Evolutionary conservation across 2,329 filamentous ascomycete genomes (phyloP), one percentile per base, ranked within the genome.

Genomic region (Aureobasidium sp.): DNA sequence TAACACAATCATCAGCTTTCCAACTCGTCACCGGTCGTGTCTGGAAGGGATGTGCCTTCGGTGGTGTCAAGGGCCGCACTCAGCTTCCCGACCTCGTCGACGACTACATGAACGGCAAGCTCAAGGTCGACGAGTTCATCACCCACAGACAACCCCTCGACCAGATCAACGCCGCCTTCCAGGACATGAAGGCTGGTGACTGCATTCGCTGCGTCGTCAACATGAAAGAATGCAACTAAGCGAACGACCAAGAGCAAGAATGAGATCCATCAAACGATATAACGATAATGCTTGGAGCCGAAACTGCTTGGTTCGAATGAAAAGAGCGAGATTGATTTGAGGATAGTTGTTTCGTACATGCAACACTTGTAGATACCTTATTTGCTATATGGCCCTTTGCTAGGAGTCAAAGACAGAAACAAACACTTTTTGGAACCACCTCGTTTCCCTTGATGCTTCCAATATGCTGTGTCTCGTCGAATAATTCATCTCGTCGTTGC

Each of bases 61-160:
- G 94, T 67, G 94, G 94, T 69, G 92, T 99, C 82, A 99, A 97
- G 82, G 94, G 94, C 68, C 92, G 94, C 71, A 87, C 89, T 35
- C 94, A 99, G 79, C 84, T 99, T 66, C 88, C 89, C 50, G 86
- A 82, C 62, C 85, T 99, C 42, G 91, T 99, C 25, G 79, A 85
- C 67, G 93, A 97, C 76, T 99, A 99, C 78, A 81, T 95, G 74
- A 82, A 83, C 57, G 92, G 92, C 68, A 84, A 88, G 72, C 86
- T 99, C 72, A 97, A 96, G 86, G 94, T 97, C 47, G 93, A 97
- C 73, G 94, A 99, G 79, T 97, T 97, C 80, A 97, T 99, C 78
- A 99, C 94, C 33, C 94, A 99, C 79, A 86, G 92, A 68, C 90
- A 95, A 79, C 83, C 81, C 4, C 80, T 99, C 46, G 78, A 78